Evolutionary conservation across 176 grass and related monocot genomes (phyloP).

Genomic region (Aegilops umbellulata): DNA sequence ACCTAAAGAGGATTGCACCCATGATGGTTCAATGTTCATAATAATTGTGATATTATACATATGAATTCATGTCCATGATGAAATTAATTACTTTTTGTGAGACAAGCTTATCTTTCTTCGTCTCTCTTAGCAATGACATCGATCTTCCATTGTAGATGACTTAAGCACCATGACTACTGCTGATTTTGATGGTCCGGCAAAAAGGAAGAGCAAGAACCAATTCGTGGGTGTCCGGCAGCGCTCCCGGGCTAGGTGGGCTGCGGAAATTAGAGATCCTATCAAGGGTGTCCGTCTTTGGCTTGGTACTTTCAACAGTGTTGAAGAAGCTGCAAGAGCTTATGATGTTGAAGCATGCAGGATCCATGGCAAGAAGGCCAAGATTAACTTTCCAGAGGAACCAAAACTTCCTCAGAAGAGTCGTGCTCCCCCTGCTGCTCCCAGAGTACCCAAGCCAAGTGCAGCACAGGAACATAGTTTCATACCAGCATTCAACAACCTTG

Average conservation of each 20-base stretch:
- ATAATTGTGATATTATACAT: neutral
- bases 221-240: constrained; percentile 90
- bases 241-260: constrained; percentile 94
- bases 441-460: constrained; percentile 30
- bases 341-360: constrained; percentile 84
- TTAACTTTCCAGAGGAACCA: constrained; percentile 76
- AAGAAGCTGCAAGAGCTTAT: constrained; percentile 97
- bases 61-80: neutral
- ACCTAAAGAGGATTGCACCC: neutral
- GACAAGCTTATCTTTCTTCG: neutral
- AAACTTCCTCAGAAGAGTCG: constrained; percentile 32
- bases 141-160: constrained; percentile 38
- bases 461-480: constrained; percentile 35
- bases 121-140: neutral
- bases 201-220: constrained; percentile 88
- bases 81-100: neutral
- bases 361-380: constrained; percentile 93
- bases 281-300: constrained; percentile 96
- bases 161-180: constrained; percentile 39
- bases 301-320: constrained; percentile 88
- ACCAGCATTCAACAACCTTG: constrained; percentile 24
- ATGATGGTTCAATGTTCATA: constrained; percentile 1
- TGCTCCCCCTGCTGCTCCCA: neutral
- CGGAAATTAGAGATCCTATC: constrained; percentile 93
- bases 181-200: constrained; percentile 40